phyloP scores from a whole-genome alignment of 2,329 filamentous ascomycete genomes.

The Penicillium sp. region DNA sequence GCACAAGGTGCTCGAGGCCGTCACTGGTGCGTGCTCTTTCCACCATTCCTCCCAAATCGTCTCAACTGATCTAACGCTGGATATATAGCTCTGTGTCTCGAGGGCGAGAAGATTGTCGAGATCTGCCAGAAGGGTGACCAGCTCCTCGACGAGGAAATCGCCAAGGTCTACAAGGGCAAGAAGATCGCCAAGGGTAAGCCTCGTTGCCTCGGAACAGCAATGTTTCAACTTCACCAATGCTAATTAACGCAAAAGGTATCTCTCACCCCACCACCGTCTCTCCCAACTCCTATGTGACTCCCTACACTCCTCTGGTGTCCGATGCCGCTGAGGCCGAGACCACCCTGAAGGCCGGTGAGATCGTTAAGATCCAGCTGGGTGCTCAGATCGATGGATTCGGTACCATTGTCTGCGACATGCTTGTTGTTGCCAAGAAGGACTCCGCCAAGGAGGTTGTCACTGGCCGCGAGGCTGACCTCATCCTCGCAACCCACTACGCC shows the following conservation, averaged over 20 bases:
- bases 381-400: conserved; percentile 98
- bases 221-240: background rate
- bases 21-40: conserved; percentile 60
- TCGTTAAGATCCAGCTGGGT: conserved; percentile 97
- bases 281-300: conserved; percentile 90
- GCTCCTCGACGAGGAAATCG: conserved; percentile 88
- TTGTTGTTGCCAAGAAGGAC: conserved; percentile 71
- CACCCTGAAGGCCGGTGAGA: conserved; percentile 81
- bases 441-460: conserved; percentile 69
- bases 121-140: conserved; percentile 96
- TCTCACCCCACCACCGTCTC: conserved; percentile 95
- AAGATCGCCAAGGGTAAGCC: conserved; percentile 86
- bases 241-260: conserved; percentile 65
- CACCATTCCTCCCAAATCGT: conserved; percentile 1
- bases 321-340: conserved; percentile 83
- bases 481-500: conserved; percentile 90
- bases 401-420: conserved; percentile 92
- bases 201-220: background rate
- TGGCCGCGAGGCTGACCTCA: conserved; percentile 81
- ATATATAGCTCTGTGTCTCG: conserved; percentile 67
- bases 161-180: conserved; percentile 98
- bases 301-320: conserved; percentile 89
- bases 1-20: conserved; percentile 90
- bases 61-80: conserved; percentile 31
- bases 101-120: conserved; percentile 89